Evolutionary conservation across 495 filamentous ascomycete genomes (phyloP).

Genomic region (Talaromyces borbonicus): DNA sequence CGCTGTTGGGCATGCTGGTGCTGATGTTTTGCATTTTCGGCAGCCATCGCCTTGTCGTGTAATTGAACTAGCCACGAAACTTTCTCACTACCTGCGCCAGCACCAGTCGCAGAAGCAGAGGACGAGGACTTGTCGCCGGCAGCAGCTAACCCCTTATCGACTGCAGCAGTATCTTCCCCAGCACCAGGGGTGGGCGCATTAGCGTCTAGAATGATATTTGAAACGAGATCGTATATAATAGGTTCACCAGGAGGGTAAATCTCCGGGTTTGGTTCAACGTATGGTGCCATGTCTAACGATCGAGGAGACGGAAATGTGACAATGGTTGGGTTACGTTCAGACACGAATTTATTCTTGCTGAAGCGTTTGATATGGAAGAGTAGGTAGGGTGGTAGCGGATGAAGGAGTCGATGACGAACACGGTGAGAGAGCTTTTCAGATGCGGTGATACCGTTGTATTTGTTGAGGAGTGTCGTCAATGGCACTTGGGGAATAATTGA

Average conservation of each 20-base stretch:
- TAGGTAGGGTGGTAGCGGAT: conserved; percentile 85
- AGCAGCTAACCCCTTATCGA: conserved; percentile 74
- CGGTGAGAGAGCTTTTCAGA: conserved; percentile 83
- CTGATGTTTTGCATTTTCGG: conserved; percentile 25
- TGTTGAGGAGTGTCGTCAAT: conserved; percentile 76
- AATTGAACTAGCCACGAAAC: conserved; percentile 49
- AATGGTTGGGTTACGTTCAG: conserved; percentile 94
- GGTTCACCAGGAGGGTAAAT: conserved; percentile 62
- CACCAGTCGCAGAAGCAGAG: conserved; percentile 26
- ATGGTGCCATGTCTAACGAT: conserved; percentile 78
- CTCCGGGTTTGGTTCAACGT: conserved; percentile 65
- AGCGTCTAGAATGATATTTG: conserved; percentile 69
- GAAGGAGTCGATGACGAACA: conserved; percentile 79
- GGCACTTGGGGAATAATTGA: conserved; percentile 97
- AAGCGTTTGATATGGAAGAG: conserved; percentile 97
- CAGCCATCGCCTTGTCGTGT: conserved; percentile 40
- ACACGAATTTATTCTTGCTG: conserved; percentile 88
- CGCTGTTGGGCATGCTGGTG: conserved; percentile 19
- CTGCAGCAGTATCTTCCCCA: conserved; percentile 64
- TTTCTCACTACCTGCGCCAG: conserved; percentile 40
- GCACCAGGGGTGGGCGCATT: conserved; percentile 70
- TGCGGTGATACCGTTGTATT: conserved; percentile 84
- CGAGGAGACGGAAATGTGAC: conserved; percentile 79
- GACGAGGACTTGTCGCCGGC: conserved; percentile 42
- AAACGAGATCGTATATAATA: conserved; percentile 91